These are phyloP conservation scores for Waltergamsia citrina DNA, from an alignment of 2,329 filamentous ascomycete genomes.

Conservation along the genomic window DNA sequence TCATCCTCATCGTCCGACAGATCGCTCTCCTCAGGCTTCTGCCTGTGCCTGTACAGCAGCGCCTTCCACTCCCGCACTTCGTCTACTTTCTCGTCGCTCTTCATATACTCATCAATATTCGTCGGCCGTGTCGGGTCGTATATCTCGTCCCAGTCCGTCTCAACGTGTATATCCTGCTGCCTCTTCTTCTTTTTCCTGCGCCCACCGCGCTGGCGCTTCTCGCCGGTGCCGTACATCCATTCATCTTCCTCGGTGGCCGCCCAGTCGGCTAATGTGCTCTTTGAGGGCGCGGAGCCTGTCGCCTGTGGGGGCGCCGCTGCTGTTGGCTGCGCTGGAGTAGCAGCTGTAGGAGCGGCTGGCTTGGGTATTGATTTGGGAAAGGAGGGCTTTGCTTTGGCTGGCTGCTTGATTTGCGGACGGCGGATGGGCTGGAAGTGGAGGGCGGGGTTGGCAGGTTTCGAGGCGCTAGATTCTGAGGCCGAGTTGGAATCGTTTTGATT, in stretches of 20 bases:
- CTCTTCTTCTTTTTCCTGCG: constrained; percentile 71
- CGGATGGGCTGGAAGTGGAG: constrained; percentile 83
- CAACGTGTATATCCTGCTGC: constrained; percentile 44
- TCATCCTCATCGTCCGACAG: constrained; percentile 27
- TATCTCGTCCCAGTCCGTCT: constrained; percentile 83
- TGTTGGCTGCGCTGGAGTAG: constrained; percentile 13
- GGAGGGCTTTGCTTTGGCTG: constrained; percentile 47
- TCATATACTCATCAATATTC: constrained; percentile 74
- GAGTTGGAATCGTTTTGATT: constrained; percentile 37
- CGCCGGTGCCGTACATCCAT: constrained; percentile 53
- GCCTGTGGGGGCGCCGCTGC: constrained; percentile 18
- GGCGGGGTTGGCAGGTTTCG: constrained; percentile 51
- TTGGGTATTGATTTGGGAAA: constrained; percentile 36
- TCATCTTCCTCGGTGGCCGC: constrained; percentile 70
- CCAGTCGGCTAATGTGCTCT: constrained; percentile 74
- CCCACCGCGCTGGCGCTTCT: constrained; percentile 67
- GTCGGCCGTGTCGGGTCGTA: constrained; percentile 81
- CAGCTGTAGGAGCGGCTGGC: constrained; percentile 11
- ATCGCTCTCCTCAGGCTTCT: constrained; percentile 29
- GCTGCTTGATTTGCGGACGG: constrained; percentile 54
- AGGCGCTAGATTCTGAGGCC: constrained; percentile 34
- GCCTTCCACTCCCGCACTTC: constrained; percentile 83
- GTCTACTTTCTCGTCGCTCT: constrained; percentile 72
- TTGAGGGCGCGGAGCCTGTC: constrained; percentile 26
- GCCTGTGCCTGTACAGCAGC: constrained; percentile 62